Evolutionary conservation across 1,284 basidiomycete genomes (phyloP).

Genomic region (Inonotus obliquus): DNA sequence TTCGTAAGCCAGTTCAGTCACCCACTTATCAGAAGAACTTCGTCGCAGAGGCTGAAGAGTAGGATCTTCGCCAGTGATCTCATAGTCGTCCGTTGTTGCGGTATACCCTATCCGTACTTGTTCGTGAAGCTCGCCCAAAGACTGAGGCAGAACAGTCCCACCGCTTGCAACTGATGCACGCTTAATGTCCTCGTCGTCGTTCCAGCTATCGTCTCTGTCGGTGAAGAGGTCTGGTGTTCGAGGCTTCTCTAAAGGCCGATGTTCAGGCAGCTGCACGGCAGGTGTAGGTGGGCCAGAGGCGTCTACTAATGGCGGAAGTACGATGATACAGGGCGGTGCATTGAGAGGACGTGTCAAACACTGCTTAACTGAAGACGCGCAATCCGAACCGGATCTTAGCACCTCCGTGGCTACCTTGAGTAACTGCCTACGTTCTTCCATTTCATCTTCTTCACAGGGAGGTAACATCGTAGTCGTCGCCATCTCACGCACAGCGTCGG

Average conservation of each 20-base stretch:
- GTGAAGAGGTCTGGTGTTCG: constrained; percentile 14
- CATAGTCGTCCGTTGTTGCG: constrained; percentile 6
- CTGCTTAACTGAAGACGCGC: constrained; percentile 77
- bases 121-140: constrained; percentile 15
- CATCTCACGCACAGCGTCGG: constrained; percentile 76
- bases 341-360: constrained; percentile 61
- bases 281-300: constrained; percentile 38
- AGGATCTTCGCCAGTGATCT: constrained; percentile 28
- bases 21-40: not conserved
- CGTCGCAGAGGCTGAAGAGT: constrained; percentile 21
- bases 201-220: not conserved
- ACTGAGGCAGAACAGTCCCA: constrained; percentile 12
- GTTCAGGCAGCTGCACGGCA: not conserved
- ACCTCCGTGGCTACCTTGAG: constrained; percentile 84
- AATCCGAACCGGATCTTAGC: constrained; percentile 84
- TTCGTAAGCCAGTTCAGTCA: not conserved
- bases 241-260: not conserved
- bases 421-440: constrained; percentile 70
- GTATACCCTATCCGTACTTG: constrained; percentile 15
- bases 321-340: constrained; percentile 60
- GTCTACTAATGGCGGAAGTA: constrained; percentile 41
- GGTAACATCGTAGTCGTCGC: constrained; percentile 48
- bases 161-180: constrained; percentile 8
- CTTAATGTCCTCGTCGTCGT: not conserved
- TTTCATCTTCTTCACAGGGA: constrained; percentile 56